Evolutionary conservation across 495 filamentous ascomycete genomes (phyloP), one percentile per base, ranked within the genome.

Genomic region (Acidiella bohemica): DNA sequence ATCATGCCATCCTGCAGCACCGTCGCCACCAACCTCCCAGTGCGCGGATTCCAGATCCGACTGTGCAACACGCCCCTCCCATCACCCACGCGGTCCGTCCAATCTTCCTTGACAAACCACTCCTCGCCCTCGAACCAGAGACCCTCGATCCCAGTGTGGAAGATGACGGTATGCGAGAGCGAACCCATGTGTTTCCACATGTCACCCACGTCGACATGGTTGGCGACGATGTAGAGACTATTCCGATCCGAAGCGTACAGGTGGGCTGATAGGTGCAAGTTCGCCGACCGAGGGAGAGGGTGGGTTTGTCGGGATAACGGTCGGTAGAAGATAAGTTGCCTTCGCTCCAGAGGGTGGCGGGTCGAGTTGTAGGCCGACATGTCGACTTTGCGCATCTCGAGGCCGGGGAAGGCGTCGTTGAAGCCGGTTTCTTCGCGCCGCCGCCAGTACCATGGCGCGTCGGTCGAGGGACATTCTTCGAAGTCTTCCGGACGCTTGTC

Each of bases 101-200:
- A 70, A 4, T 65, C 66, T 57, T 84, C 80, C 58, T 82, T 75
- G 18, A 75, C 55, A 59, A 77, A 83, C 80, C 80, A 83, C 32
- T 67, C 70, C 29, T 66, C 67, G 4, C 49, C 50, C 13, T 32
- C 36, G 22, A 45, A 45, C 32, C 35, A 21, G 36, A 70, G 38
- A 6, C 63, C 54, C 31, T 60, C 50, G 2, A 59, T 56, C 39
- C 58, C 57, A 19, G 53, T 47, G 53, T 82, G 78, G 27, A 84
- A 63, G 10, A 78, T 66, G 26, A 81, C 71, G 7, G 63, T 68
- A 39, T 80, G 70, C 23, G 66, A 75, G 31, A 84, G 53, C 40
- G 67, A 77, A 5, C 72, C 73, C 53, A 77, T 75, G 25, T 63
- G 54, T 4, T 54, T 67, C 10, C 66, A 51, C 33, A 67, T 62